Percentiles rank a stretch among this genome's conserved stretches.
These are phyloP conservation scores for Cyberlindnera mycetangii DNA, from an alignment of 805 yeast genomes.

Conservation along the genomic window DNA sequence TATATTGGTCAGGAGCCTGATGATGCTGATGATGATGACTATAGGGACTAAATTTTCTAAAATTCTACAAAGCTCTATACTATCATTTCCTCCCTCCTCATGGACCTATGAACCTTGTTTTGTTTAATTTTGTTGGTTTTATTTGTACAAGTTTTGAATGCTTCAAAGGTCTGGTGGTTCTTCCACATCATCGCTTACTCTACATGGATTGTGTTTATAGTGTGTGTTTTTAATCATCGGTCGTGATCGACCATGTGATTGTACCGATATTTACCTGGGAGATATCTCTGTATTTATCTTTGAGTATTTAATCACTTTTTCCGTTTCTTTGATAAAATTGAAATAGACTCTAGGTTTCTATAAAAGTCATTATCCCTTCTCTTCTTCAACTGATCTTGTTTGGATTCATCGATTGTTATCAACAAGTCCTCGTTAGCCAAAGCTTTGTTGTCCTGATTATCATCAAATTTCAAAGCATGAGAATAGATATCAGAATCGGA, in stretches of 20 bases:
- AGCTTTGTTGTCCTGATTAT: constrained; percentile 12
- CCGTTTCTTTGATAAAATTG: constrained; percentile 8
- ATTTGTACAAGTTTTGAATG: no score
- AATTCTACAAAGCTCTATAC: no score
- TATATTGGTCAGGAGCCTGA: constrained; percentile 11
- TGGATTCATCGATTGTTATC: constrained; percentile 18
- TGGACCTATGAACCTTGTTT: no score
- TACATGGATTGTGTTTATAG: background rate
- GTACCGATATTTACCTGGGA: no score
- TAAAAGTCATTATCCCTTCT: constrained; percentile 16
- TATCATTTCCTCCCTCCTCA: no score
- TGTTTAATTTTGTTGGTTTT: no score
- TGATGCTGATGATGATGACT: constrained; percentile 20
- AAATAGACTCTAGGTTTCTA: constrained; percentile 2
- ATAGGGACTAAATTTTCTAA: constrained; percentile 7
- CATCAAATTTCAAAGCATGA: constrained; percentile 21
- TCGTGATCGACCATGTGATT: no score
- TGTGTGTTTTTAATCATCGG: background rate
- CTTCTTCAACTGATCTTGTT: constrained; percentile 5
- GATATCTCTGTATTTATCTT: no score
- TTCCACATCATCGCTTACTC: no score
- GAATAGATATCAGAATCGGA: constrained; percentile 20
- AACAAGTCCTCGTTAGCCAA: constrained; percentile 21
- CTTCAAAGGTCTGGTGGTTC: no score
- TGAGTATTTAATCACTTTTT: constrained; percentile 7